A percentile compares a stretch with the other conserved stretches of the same genome.
Conservation (phyloP, 176 grass and related monocot genomes). For the Coix lacrymajobi region DNA sequence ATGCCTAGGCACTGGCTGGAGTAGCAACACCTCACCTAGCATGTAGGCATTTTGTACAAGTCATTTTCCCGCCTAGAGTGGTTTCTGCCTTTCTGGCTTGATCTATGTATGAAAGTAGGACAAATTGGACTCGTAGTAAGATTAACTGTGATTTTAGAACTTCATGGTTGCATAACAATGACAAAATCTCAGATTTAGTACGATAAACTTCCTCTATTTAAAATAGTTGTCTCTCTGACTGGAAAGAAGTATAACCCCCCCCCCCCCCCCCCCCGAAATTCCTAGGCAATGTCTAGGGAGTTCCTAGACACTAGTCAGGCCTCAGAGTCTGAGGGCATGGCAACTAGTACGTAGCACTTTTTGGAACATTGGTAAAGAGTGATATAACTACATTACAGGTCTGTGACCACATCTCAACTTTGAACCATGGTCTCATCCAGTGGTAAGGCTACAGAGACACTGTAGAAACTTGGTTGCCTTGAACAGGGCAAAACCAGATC, state of each 20-base stretch:
- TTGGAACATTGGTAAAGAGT: neutral
- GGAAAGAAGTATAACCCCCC: neutral
- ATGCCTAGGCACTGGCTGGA: neutral
- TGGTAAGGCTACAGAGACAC: neutral
- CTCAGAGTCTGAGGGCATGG: neutral
- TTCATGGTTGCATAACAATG: neutral
- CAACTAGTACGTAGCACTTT: neutral
- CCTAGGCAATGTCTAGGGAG: neutral
- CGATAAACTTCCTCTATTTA: neutral
- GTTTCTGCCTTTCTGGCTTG: neutral
- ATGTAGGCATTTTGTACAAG: neutral
- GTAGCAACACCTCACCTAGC: neutral
- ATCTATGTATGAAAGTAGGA: neutral
- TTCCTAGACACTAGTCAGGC: neutral
- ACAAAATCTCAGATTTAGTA: neutral
- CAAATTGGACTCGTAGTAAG: neutral
- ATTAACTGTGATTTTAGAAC: neutral
- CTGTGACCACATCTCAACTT: neutral
- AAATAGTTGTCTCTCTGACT: neutral
- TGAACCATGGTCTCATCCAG: neutral
- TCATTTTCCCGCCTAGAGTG: neutral
- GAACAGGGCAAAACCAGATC: neutral
- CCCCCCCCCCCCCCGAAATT: neutral
- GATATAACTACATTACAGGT: neutral
- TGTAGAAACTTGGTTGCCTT: neutral